Evolutionary conservation across 1,284 basidiomycete species (phyloP).

Genomic region (Ustilago trichophora): DNA sequence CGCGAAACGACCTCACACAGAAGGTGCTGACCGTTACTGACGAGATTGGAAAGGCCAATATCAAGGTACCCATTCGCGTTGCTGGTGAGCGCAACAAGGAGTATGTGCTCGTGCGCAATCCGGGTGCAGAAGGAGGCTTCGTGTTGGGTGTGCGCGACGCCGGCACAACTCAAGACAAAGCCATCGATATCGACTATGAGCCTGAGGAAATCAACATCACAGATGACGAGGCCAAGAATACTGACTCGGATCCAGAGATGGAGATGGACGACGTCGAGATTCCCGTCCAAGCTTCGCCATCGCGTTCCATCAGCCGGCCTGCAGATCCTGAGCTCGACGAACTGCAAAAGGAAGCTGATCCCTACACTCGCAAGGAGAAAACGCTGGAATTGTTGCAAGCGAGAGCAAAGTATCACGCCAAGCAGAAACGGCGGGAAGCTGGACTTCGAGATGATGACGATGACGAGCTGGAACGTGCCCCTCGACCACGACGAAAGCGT

Average conservation of each 20-base stretch:
- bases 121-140: conserved; percentile 84
- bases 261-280: conserved; percentile 63
- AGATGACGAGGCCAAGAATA: conserved; percentile 31
- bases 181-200: conserved; percentile 76
- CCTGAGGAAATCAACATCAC: conserved; percentile 43
- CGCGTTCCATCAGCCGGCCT: conserved; percentile 2
- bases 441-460: conserved; percentile 48
- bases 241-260: conserved; percentile 40
- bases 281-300: conserved; percentile 16
- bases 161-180: conserved; percentile 78
- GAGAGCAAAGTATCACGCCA: conserved; percentile 52
- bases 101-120: conserved; percentile 91
- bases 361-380: conserved; percentile 50
- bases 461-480: conserved; percentile 6
- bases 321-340: conserved; percentile 50
- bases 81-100: conserved; percentile 92
- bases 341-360: conserved; percentile 42
- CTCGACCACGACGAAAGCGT: conserved; percentile 13
- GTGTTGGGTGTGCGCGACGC: conserved; percentile 85
- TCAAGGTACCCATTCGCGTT: conserved; percentile 89
- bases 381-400: conserved; percentile 47
- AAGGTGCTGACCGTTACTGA: conserved; percentile 96
- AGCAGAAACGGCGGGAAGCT: conserved; percentile 50
- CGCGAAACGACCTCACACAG: conserved; percentile 91
- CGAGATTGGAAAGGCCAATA: conserved; percentile 82